Base-by-base conservation (phyloP, 768 basidiomycete genomes). In the Lanmaoa rubissima region DNA sequence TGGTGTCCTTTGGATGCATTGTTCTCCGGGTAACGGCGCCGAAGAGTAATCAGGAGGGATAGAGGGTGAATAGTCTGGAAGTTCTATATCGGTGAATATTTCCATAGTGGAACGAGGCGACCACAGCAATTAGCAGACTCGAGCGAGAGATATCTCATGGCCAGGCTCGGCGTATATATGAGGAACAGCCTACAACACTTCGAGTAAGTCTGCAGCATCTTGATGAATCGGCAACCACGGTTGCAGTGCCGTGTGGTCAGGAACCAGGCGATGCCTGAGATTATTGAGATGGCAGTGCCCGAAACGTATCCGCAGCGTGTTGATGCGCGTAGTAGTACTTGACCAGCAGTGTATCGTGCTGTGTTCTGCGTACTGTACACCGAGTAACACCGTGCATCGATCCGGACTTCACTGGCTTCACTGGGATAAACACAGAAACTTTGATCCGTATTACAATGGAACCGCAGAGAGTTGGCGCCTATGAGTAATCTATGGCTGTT, bases 31-130 rank as follows among this genome's bases (percentile, higher is more conserved):
- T 5, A 75, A 67, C 35, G 82, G 85, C 28, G 78, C 78, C 36
- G 68, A 77, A 47, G 87, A 84, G 64, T 89, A 90, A 9, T 72
- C 65, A 1, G 87, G 87, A 28, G 81, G 80, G 2, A 71, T 69
- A 7, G 84, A 79, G 2, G 81, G 76, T 0, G 83, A 76, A 65
- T 88, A 88, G 7, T 65, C 66, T 19, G 87, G 84, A 34, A 84
- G 60, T 28, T 53, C 59, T 53, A 57, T 51, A 34, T 52, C 45
- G 10, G 57, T 47, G 42, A 41, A 28, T 12, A 24, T 46, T 47
- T 60, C 67, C 62, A 67, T 62, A 31, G 58, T 51, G 11, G 46
- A 60, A 34, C 24, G 17, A 42, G 32, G 40, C 3, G 48, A 36
- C 38, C 39, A 41, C 17, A 41, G 46, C 13, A 47, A 44, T 56